Percentiles rank a stretch among this genome's conserved stretches.
These are phyloP conservation scores for Fusarium liriodendri DNA, from an alignment of 2,329 filamentous ascomycete genomes.

Conservation along the genomic window DNA sequence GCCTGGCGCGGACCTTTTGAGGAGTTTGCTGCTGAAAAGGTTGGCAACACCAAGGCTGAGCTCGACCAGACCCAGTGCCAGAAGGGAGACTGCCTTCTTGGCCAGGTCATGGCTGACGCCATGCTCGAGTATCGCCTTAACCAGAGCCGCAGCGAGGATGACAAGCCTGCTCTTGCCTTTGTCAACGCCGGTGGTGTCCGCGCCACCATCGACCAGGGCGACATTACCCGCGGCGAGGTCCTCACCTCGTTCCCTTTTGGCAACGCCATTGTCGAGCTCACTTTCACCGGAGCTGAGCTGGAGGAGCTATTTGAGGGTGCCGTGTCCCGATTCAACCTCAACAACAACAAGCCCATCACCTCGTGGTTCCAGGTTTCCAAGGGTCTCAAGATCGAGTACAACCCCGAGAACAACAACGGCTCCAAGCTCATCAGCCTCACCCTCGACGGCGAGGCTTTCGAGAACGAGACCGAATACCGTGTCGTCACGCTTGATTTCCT, in stretches of 20 bases:
- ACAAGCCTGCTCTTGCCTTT: conserved; percentile 64
- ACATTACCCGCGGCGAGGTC: conserved; percentile 72
- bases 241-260: conserved; percentile 74
- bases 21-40: conserved; percentile 65
- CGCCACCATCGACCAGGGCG: conserved; percentile 69
- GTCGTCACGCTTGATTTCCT: conserved; percentile 73
- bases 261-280: conserved; percentile 71
- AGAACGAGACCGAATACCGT: conserved; percentile 60
- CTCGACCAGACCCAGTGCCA: conserved; percentile 71
- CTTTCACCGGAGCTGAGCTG: conserved; percentile 63
- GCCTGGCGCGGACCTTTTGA: conserved; percentile 72
- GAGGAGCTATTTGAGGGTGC: conserved; percentile 70
- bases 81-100: conserved; percentile 66
- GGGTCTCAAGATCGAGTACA: conserved; percentile 67
- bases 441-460: conserved; percentile 61
- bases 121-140: conserved; percentile 71
- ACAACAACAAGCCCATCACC: conserved; percentile 63
- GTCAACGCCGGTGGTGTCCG: conserved; percentile 74
- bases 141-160: conserved; percentile 50
- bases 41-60: conserved; percentile 64
- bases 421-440: conserved; percentile 64
- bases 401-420: conserved; percentile 61
- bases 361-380: conserved; percentile 71
- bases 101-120: conserved; percentile 67
- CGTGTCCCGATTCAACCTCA: conserved; percentile 65